These are phyloP conservation scores for Blastomyces silverae DNA, from an alignment of 2,329 filamentous ascomycete species.

Conservation along the genomic window DNA sequence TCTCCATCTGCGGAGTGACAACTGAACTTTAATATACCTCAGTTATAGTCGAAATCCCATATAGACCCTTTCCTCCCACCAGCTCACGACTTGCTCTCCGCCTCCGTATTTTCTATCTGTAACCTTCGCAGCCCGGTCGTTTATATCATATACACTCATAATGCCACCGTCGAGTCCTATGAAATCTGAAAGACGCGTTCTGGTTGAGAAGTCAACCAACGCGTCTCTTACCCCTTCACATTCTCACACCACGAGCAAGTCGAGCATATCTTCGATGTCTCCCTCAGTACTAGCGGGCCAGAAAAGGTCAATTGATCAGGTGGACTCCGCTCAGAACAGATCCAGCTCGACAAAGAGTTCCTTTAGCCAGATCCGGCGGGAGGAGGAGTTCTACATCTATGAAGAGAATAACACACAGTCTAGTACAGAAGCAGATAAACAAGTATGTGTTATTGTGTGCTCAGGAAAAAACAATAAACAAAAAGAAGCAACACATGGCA, in stretches of 20 bases:
- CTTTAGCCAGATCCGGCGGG: conserved; percentile 20
- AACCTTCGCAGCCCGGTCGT: neutral
- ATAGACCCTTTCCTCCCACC: neutral
- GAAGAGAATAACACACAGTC: conserved; percentile 21
- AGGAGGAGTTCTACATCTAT: conserved; percentile 24
- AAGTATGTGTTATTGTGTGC: conserved; percentile 19
- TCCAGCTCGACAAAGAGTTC: conserved; percentile 23
- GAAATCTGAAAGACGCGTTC: conserved; percentile 36
- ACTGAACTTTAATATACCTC: neutral
- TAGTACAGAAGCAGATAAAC: conserved; percentile 18
- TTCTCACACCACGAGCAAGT: conserved; percentile 20
- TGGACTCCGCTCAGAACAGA: conserved; percentile 26
- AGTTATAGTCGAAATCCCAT: neutral
- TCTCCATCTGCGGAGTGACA: neutral
- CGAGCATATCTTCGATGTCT: conserved; percentile 25
- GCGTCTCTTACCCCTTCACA: conserved; percentile 34
- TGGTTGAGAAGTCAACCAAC: conserved; percentile 40
- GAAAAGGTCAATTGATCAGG: conserved; percentile 38
- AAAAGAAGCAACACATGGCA: neutral
- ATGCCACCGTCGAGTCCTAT: conserved; percentile 27
- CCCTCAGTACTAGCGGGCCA: conserved; percentile 35
- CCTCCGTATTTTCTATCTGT: neutral
- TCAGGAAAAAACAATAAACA: neutral
- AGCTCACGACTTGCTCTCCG: neutral
- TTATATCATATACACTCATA: neutral